A percentile compares a stretch with the other conserved stretches of the same genome.
Conservation (phyloP, 139 green algal species). For the Monoraphidium neglectum region DNA sequence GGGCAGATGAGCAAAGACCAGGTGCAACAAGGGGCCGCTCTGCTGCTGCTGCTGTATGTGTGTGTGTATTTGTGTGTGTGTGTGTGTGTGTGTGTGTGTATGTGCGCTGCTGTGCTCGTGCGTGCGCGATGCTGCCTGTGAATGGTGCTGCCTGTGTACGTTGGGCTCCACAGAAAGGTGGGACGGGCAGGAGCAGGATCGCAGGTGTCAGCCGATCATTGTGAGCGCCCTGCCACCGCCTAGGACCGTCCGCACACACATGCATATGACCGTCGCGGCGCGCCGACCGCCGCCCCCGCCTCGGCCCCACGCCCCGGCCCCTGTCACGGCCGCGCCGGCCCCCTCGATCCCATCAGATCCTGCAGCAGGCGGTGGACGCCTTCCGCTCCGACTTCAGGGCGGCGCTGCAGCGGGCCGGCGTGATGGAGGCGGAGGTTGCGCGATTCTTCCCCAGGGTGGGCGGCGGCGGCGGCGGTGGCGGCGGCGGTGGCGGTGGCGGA, state of each 20-base stretch:
- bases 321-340: background rate
- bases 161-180: background rate
- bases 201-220: background rate
- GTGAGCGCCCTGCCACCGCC: background rate
- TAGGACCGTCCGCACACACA: background rate
- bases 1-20: conserved; percentile 63
- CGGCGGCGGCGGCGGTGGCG: background rate
- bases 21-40: too few species aligned
- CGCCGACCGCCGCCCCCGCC: too few species aligned
- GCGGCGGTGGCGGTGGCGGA: background rate
- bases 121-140: too few species aligned
- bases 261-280: background rate
- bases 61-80: too few species aligned
- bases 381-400: conserved; percentile 65
- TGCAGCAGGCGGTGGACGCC: conserved; percentile 64
- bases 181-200: background rate
- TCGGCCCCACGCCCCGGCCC: background rate
- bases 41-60: too few species aligned
- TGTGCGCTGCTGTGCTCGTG: too few species aligned
- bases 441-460: conserved; percentile 45
- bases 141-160: too few species aligned
- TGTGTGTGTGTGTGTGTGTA: too few species aligned
- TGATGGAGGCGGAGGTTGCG: conserved; percentile 48
- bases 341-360: conserved; percentile 42
- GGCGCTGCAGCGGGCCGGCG: conserved; percentile 40